phyloP scores from a whole-genome alignment of 495 filamentous ascomycete genomes.

The Aspergillus heteromorphus region DNA sequence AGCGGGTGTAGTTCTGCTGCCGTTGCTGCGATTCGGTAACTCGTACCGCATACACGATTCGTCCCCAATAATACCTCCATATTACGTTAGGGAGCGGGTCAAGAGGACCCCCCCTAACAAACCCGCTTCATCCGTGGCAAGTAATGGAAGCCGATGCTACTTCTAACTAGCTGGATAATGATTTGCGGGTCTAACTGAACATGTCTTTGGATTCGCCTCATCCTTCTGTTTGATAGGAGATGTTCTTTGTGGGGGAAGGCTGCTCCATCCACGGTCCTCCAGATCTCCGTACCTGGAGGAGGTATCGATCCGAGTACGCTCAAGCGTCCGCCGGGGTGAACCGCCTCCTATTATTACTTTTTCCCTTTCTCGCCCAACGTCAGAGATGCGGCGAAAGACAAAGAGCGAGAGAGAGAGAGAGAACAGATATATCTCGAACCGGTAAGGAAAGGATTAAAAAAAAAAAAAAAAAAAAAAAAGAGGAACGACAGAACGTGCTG shows the following conservation, averaged over 20 bases:
- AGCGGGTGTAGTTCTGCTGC: not conserved
- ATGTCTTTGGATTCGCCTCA: not conserved
- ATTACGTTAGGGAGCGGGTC: not conserved
- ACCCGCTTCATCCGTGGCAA: conserved; percentile 1
- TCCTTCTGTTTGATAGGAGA: not conserved
- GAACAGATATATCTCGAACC: not conserved
- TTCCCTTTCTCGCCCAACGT: not conserved
- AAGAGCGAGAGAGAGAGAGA: not conserved
- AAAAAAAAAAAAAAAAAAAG: not conserved
- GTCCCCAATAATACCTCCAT: not conserved
- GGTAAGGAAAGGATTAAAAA: no score
- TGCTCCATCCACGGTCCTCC: not conserved
- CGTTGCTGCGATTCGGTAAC: conserved; percentile 3
- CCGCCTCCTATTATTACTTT: conserved; percentile 10
- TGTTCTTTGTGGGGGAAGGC: not conserved
- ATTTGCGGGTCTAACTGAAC: not conserved
- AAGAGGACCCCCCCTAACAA: not conserved
- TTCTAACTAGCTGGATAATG: not conserved
- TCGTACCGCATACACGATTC: not conserved
- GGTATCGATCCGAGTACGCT: conserved; percentile 5
- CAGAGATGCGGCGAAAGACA: not conserved
- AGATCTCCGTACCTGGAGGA: conserved; percentile 14
- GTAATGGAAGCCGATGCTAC: conserved; percentile 2
- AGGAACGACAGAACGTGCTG: conserved; percentile 12
- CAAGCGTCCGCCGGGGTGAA: conserved; percentile 6